Conservation (phyloP, 176 grass and related monocot species). For the Oryza meridionalis region DNA sequence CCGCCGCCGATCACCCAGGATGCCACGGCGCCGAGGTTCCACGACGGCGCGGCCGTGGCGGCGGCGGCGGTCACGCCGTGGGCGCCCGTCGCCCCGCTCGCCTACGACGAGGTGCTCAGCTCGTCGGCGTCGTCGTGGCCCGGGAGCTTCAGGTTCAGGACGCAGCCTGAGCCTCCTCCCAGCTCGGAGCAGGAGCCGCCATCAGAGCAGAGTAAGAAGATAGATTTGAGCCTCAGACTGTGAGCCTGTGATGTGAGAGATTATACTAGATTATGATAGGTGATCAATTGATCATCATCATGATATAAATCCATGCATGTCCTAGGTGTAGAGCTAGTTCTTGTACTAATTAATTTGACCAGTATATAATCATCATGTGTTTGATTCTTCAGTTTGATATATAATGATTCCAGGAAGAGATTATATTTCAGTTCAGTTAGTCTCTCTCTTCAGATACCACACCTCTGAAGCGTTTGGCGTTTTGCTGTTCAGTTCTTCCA, state of each 20-base stretch:
- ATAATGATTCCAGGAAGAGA: constrained; percentile 30
- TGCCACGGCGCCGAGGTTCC: constrained; percentile 48
- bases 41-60: constrained; percentile 25
- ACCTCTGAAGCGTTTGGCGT: background rate
- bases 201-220: constrained; percentile 59
- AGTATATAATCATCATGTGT: constrained; percentile 33
- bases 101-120: constrained; percentile 52
- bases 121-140: constrained; percentile 56
- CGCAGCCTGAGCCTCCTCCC: constrained; percentile 42
- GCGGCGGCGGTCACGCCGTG: background rate
- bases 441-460: constrained; percentile 32
- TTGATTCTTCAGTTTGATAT: constrained; percentile 24
- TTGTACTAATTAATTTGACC: constrained; percentile 43
- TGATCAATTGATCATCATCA: background rate
- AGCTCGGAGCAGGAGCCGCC: constrained; percentile 34
- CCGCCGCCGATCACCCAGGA: constrained; percentile 35
- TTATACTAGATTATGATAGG: background rate
- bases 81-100: constrained; percentile 32
- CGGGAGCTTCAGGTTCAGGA: constrained; percentile 70
- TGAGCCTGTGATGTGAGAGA: constrained; percentile 62
- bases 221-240: constrained; percentile 84
- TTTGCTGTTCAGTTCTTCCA: background rate
- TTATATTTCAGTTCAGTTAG: background rate
- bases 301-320: background rate
- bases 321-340: constrained; percentile 21